These are phyloP conservation scores for Picea mariana DNA, from an alignment of 83 land plant species.

Conservation along the genomic window DNA sequence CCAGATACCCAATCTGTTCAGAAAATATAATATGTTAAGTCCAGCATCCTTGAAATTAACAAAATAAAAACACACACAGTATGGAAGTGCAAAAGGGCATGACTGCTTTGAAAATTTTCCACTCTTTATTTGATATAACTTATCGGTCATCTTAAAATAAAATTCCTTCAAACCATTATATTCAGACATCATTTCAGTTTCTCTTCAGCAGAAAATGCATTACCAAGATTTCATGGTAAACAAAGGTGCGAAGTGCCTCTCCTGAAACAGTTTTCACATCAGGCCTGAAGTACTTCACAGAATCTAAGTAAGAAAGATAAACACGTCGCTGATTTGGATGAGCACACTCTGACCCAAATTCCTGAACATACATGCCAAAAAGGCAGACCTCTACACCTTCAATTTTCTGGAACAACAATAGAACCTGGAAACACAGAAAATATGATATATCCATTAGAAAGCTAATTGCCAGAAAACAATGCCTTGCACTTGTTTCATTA, in stretches of 20 bases:
- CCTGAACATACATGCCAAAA: slow-evolving; percentile 99
- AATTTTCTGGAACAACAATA: slow-evolving; percentile 92
- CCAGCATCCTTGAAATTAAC: no score
- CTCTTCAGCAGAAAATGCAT: not conserved
- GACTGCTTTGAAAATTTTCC: no score
- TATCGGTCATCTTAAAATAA: no score
- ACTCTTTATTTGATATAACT: no score
- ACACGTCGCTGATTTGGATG: slow-evolving; percentile 96
- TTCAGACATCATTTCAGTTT: no score
- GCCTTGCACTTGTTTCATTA: not conserved
- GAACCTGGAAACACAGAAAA: slow-evolving; percentile 44
- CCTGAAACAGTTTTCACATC: slow-evolving; percentile 82
- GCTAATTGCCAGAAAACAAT: not conserved
- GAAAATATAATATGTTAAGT: no score
- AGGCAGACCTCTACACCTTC: slow-evolving; percentile 99
- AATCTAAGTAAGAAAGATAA: slow-evolving; percentile 94
- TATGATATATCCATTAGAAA: slow-evolving; percentile 8
- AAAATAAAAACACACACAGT: no score
- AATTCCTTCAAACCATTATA: no score
- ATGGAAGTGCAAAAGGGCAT: no score
- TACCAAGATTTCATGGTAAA: slow-evolving; percentile 99
- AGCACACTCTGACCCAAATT: slow-evolving; percentile 89
- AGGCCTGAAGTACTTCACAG: slow-evolving; percentile 99
- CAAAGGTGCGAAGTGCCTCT: slow-evolving; percentile 98
- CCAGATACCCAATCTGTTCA: slow-evolving; percentile 79